phyloP scores from a whole-genome alignment of 139 green algal species.

The Dunaliella primolecta region DNA sequence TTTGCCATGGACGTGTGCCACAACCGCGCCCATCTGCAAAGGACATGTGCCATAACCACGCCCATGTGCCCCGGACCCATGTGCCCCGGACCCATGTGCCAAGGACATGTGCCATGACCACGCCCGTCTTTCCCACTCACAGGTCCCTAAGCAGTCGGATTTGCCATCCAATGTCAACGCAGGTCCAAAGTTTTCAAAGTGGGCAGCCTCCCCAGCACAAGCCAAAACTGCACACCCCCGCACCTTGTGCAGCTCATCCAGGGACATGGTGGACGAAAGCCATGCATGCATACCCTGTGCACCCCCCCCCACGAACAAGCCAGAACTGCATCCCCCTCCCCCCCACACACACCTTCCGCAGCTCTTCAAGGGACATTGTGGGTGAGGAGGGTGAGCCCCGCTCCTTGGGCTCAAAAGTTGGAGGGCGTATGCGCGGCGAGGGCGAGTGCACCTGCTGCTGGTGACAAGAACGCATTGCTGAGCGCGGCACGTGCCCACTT shows the following conservation, averaged over 20 bases:
- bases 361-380: not conserved
- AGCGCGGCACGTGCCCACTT: not conserved
- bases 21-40: too few relatives aligned
- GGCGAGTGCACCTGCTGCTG: not conserved
- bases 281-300: not conserved
- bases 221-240: not conserved
- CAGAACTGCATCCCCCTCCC: not conserved
- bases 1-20: too few relatives aligned
- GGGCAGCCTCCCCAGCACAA: too few relatives aligned
- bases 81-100: not conserved
- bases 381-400: not conserved
- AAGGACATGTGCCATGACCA: not conserved
- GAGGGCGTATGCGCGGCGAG: too few relatives aligned
- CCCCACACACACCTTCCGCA: not conserved
- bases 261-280: not conserved
- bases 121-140: too few relatives aligned
- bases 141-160: not conserved
- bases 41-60: too few relatives aligned
- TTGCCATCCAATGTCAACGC: not conserved
- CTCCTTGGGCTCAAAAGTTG: not conserved
- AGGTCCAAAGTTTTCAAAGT: not conserved
- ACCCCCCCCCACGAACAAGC: not conserved
- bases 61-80: too few relatives aligned
- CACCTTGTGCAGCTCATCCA: not conserved
- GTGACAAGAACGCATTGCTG: not conserved